Conservation (phyloP, 140 eudicot species). For the Stevia rebaudiana region DNA sequence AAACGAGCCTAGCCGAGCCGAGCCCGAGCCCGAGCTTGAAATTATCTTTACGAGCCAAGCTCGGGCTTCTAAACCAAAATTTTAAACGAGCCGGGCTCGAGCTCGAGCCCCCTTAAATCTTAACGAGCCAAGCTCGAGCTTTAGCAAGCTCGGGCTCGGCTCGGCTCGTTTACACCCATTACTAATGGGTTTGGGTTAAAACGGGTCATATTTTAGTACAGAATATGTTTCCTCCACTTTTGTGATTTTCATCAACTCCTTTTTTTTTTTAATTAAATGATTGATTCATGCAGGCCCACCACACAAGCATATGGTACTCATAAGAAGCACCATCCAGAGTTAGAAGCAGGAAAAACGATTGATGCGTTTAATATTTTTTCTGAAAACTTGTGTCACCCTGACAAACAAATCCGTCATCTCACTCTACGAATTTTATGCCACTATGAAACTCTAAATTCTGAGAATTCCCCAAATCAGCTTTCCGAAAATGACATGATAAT, state of each 20-base stretch:
- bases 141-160: no score
- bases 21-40: no score
- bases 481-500: conserved; percentile 22
- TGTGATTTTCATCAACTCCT: not conserved
- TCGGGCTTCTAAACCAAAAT: no score
- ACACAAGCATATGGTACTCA: conserved; percentile 14
- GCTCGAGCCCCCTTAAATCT: no score
- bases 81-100: no score
- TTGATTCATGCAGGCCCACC: conserved; percentile 42
- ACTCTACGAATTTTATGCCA: conserved; percentile 82
- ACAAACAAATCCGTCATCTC: conserved; percentile 55
- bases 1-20: no score
- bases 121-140: no score
- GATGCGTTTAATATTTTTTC: conserved; percentile 60
- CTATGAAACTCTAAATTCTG: conserved; percentile 42
- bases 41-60: no score
- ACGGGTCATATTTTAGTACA: not conserved
- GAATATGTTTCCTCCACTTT: no score
- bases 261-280: not conserved
- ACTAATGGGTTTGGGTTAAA: not conserved
- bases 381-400: conserved; percentile 56
- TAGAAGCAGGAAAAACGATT: conserved; percentile 33
- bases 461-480: conserved; percentile 20
- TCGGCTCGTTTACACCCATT: no score
- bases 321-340: conserved; percentile 39